Base-by-base conservation (phyloP, 352 stramenopile species). In the Globisporangium cylindrosporum region DNA sequence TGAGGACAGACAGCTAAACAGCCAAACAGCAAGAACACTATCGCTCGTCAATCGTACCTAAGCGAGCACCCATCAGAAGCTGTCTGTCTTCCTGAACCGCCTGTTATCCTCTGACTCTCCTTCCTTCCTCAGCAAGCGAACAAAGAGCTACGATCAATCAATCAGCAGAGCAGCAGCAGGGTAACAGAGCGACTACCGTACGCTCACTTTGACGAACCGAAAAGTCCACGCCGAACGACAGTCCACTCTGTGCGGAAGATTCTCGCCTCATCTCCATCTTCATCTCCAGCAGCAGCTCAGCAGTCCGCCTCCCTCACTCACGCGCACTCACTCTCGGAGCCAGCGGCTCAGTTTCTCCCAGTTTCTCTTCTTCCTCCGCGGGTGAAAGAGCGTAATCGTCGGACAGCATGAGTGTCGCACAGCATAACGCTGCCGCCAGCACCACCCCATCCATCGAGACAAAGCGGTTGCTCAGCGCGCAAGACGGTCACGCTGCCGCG, bases 211-310 rank as follows among this genome's bases (percentile, higher is more conserved):
- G 8, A 51, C 43, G 18, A 24, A 51, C 43, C 43, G 15, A 29
- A 56, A 56, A 56, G 49, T 9, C 49, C n/a, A 55, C 18, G 48
- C n/a, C 3, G n/a, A 27, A 56, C 49, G 49, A 56, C 54, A n/a
- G 56, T 9, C 32, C 56, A 62, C 32, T 62, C 29, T 62, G 29
- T 3, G 55, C 55, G 18, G 55, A 48, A 62, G 56, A 62, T 62
- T 62, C 56, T 48, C 32, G 20, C 3, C 49, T 56, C 49, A 15
- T 51, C 43, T 22, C 27, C 48, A 15, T 22, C 43, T 24, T 51
- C 18, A 27, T 18, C 56, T 48, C 32, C 56, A n/a, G 32, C 32
- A 60, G 14, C 43, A 24, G 43, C 18, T 24, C 18, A 9, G 15
- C 7, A 22, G n/a, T n/a, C 22, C 22, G 18, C 20, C 49, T 25